These are phyloP conservation scores for Schizophyllum amplum DNA, from an alignment of 1,284 basidiomycete genomes.

Conservation along the genomic window DNA sequence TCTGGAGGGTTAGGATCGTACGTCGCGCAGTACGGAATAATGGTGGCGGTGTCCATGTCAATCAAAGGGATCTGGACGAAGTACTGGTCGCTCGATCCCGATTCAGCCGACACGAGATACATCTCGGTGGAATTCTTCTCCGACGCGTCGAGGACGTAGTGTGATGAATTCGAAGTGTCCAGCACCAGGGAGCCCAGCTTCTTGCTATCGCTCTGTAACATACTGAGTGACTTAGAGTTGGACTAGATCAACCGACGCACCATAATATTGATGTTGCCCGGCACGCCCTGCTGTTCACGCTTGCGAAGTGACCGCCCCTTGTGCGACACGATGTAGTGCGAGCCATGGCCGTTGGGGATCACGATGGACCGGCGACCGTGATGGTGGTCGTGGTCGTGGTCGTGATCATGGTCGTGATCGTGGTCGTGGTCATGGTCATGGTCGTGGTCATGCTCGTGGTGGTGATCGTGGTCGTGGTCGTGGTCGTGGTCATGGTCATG, in stretches of 20 bases:
- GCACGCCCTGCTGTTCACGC: conserved; percentile 19
- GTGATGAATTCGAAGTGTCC: conserved; percentile 25
- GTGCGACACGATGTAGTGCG: conserved; percentile 1
- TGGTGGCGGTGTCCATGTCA: conserved; percentile 25
- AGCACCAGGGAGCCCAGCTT: conserved; percentile 42
- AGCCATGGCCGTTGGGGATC: conserved; percentile 12
- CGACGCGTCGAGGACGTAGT: conserved; percentile 48
- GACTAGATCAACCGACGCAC: conserved; percentile 26
- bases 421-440: conserved; percentile 10
- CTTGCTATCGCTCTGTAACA: neutral
- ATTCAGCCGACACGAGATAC: conserved; percentile 27
- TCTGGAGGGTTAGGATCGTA: conserved; percentile 44
- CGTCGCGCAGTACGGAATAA: conserved; percentile 48
- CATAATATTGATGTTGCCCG: conserved; percentile 41
- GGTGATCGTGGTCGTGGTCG: too few species aligned
- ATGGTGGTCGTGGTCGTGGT: conserved; percentile 5
- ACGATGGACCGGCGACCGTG: conserved; percentile 4
- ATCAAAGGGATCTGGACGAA: conserved; percentile 38
- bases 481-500: too few species aligned
- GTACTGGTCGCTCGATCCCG: conserved; percentile 10
- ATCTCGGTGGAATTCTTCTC: conserved; percentile 43
- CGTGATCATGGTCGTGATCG: conserved; percentile 9
- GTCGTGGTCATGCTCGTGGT: conserved; percentile 11
- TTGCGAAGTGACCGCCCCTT: neutral
- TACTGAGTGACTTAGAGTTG: too few species aligned